These are phyloP conservation scores for Dothistroma septosporum DNA, from an alignment of 2,329 filamentous ascomycete species.

Conservation along the genomic window DNA sequence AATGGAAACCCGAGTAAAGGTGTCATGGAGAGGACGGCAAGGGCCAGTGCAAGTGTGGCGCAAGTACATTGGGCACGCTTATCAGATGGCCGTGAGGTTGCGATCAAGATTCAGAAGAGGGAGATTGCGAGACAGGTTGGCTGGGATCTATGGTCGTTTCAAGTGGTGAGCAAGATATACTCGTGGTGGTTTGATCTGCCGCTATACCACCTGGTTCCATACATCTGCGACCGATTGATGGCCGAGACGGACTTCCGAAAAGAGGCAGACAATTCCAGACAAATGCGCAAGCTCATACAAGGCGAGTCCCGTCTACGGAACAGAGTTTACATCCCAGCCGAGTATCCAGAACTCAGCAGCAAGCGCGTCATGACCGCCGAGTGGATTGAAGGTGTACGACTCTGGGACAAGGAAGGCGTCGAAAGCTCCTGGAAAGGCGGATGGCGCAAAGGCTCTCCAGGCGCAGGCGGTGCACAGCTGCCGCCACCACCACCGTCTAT, in stretches of 20 bases:
- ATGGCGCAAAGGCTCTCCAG: slow-evolving; percentile 70
- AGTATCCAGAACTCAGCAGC: slow-evolving; percentile 78
- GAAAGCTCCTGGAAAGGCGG: slow-evolving; percentile 74
- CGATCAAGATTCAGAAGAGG: slow-evolving; percentile 92
- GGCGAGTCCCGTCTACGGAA: slow-evolving; percentile 70
- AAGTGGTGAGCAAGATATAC: slow-evolving; percentile 78
- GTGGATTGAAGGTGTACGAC: slow-evolving; percentile 90
- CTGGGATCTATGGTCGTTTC: slow-evolving; percentile 96
- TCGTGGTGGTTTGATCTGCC: slow-evolving; percentile 90
- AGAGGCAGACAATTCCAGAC: slow-evolving; percentile 81
- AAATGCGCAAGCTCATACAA: slow-evolving; percentile 73
- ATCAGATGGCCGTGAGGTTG: slow-evolving; percentile 82
- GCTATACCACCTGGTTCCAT: slow-evolving; percentile 83
- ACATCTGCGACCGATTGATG: slow-evolving; percentile 84
- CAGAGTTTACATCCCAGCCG: slow-evolving; percentile 81
- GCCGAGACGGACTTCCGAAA: slow-evolving; percentile 93
- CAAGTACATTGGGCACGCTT: slow-evolving; percentile 94
- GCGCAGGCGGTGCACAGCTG: slow-evolving; percentile 65
- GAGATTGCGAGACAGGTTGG: slow-evolving; percentile 88
- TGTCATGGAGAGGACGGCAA: slow-evolving; percentile 66
- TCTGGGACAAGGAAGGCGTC: slow-evolving; percentile 88
- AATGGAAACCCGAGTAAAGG: slow-evolving; percentile 49
- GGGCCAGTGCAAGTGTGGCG: slow-evolving; percentile 84
- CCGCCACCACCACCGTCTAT: slow-evolving; percentile 41
- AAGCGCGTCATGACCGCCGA: slow-evolving; percentile 87